Base-by-base conservation (phyloP, 2,329 filamentous ascomycete genomes). In the Monilinia aucupariae region DNA sequence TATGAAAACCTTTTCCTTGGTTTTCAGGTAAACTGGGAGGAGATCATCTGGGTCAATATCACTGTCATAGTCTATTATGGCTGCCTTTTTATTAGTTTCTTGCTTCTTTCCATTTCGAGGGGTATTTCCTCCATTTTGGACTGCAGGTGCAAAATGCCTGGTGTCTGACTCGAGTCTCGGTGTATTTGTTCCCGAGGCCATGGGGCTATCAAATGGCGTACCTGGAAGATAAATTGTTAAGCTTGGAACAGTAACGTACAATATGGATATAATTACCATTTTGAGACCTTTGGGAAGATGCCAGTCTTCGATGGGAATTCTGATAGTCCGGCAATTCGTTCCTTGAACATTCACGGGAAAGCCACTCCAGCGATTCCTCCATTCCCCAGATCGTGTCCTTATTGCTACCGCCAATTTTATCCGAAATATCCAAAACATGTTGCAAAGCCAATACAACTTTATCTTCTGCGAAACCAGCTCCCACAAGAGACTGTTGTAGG, bases 341-440 rank as follows among this genome's bases (percentile, higher is more conserved):
- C 66, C 81, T 77, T 17, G 81, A 77, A 69, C 88, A 90, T 72
- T 94, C 85, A 67, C 90, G 79, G n/a, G 91, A 90, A 61, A 97
- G 81, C 91, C 92, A 96, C 70, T 97, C 91, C 25, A 99, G 75
- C 32, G 90, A 86, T 75, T 96, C 92, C 65, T 96, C 88, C 43
- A 97, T 78, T 12, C 92, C 92, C 90, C 91, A 96, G 17, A 92
- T 82, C 50, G 81, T 81, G 67, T 91, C 89, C 68, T 85, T 88
- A 65, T 75, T 79, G 25, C 78, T 77, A 13, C 78, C 71, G 3
- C 80, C 77, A 61, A 88, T 81, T 66, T 85, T 86, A 37, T 86
- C 81, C 34, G 85, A 85, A 67, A 89, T 86, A 49, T 86, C 81
- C 62, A 92, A 75, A 51, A 91, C 80, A 71, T 88, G 80, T 68